Conservation (phyloP, 2,329 filamentous ascomycete genomes). For the Chaetomiaceae sp. region DNA sequence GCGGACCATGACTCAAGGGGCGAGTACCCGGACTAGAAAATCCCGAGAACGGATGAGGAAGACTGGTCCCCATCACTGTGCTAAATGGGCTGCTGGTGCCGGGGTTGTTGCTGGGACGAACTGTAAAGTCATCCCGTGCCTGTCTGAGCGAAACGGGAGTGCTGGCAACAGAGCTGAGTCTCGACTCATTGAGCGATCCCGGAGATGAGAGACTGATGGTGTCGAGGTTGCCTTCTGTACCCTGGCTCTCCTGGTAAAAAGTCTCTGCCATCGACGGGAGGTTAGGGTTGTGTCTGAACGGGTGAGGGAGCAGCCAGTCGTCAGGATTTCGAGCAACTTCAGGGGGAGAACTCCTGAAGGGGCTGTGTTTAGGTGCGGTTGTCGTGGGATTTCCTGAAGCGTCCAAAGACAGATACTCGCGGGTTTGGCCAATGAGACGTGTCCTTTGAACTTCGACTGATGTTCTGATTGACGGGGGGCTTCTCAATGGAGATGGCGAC, state of each 20-base stretch:
- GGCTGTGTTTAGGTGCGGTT: neutral
- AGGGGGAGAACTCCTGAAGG: neutral
- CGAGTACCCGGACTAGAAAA: neutral
- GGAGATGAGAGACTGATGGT: neutral
- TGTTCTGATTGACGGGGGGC: too few species aligned
- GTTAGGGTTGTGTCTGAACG: too few species aligned
- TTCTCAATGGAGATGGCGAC: too few species aligned
- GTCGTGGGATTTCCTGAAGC: too few species aligned
- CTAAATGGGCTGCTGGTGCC: neutral
- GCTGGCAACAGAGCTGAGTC: neutral
- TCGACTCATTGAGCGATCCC: neutral
- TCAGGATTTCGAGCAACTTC: neutral
- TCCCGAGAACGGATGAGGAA: neutral
- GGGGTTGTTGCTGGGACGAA: neutral
- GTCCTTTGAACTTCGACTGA: neutral
- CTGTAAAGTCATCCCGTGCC: neutral
- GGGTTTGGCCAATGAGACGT: neutral
- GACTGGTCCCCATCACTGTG: neutral
- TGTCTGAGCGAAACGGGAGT: neutral
- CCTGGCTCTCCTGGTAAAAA: neutral
- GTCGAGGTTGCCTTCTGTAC: too few species aligned
- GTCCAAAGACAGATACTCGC: too few species aligned
- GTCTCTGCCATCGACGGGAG: too few species aligned
- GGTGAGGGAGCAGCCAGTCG: constrained; percentile 12
- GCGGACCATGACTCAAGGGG: too few species aligned